These are phyloP conservation scores for Hypoxylon intermedium DNA, from an alignment of 495 filamentous ascomycete species.

Conservation along the genomic window DNA sequence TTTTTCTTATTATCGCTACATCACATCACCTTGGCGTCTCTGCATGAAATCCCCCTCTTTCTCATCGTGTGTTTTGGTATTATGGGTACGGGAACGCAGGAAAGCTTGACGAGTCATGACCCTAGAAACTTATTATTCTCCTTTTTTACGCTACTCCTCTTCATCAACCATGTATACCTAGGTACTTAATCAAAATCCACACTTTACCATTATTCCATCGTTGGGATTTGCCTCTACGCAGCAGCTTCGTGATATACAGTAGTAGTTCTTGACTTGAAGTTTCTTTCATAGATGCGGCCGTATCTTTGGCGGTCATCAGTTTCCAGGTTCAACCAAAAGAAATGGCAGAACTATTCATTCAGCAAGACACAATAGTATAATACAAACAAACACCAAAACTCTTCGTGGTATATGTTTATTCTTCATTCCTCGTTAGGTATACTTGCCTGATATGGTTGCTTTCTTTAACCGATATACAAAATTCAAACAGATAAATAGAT, in stretches of 20 bases:
- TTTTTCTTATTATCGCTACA: no score
- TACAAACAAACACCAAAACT: no score
- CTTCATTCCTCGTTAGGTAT: conserved; percentile 10
- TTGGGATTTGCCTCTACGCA: no score
- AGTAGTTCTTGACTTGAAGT: no score
- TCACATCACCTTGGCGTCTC: background rate
- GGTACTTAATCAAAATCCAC: conserved; percentile 2
- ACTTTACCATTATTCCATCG: background rate
- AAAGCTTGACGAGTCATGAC: conserved; percentile 20
- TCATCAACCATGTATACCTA: background rate
- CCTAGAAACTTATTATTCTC: background rate
- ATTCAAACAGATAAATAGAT: background rate
- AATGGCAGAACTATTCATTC: no score
- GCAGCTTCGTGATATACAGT: no score
- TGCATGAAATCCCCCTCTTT: conserved; percentile 1
- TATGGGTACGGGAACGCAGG: background rate
- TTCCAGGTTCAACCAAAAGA: no score
- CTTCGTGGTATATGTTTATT: no score
- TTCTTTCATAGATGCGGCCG: no score
- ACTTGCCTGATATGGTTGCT: no score
- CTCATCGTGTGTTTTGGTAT: background rate
- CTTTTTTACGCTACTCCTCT: background rate
- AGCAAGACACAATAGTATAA: no score
- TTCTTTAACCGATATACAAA: conserved; percentile 5
- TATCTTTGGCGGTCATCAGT: no score